Base-by-base conservation (phyloP, 2,329 filamentous ascomycete species). In the Fusarium bulbicola region DNA sequence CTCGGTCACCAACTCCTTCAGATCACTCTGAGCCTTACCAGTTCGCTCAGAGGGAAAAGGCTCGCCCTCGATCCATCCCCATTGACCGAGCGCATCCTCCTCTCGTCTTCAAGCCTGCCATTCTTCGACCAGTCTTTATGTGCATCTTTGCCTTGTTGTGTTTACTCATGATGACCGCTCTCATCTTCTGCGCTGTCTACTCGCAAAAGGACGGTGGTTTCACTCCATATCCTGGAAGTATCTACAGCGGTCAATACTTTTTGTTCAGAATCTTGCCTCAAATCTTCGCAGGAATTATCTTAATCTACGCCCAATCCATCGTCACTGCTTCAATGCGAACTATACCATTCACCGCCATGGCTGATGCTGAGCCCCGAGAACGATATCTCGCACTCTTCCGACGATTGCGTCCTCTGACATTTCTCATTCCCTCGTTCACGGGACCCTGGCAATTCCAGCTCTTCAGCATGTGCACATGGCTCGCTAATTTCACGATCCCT, bases 201-300 rank as follows among this genome's bases (percentile, higher is more conserved):
- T 93, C 92, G 16, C 82, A 86, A 42, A 80, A 82, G 10, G 86
- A 91, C 72, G 81, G 86, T 15, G 94, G 94, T 2, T 83, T 98
- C 18, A 90, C 89, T 78, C 82, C 86, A 7, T 97, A 95, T 79
- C 84, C 85, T 39, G 87, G 87, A 50, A 85, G 83, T 36, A 92
- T 94, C 64, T 92, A 93, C 68, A 92, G 92, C 56, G 87, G 87
- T 14, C 87, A 91, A 73, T 97, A 97, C 82, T 97, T 98, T 80
- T 82, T 97, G 52, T 96, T 97, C 80, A 89, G 94, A 69, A 93
- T 97, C 72, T 84, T 98, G 3, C 95, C 95, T 5, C 94, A 95
- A 63, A 84, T 97, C 0, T 79, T 97, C 20, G 93, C 91, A 1
- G 90, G 90, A 26, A 74, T 92, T 18, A 83, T 97, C 40, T 86